Conservation (phyloP, 1,284 basidiomycete genomes). For the Tremellales sp. region DNA sequence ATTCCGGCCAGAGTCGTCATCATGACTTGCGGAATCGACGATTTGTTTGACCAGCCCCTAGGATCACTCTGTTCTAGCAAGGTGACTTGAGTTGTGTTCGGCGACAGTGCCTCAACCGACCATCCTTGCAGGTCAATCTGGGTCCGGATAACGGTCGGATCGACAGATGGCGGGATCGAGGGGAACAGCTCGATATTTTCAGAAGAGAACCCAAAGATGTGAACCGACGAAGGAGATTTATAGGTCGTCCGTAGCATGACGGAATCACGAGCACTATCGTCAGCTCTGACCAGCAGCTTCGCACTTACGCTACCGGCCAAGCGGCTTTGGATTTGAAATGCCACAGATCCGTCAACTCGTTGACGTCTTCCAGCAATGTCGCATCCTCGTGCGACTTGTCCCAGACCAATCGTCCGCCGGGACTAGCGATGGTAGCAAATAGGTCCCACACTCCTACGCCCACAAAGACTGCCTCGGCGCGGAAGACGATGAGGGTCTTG, state of each 20-base stretch:
- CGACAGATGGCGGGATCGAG: constrained; percentile 63
- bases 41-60: constrained; percentile 95
- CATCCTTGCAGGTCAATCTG: constrained; percentile 95
- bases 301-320: constrained; percentile 81
- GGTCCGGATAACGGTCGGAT: constrained; percentile 75
- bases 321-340: constrained; percentile 80
- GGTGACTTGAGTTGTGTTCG: constrained; percentile 89
- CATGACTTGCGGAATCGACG: constrained; percentile 88
- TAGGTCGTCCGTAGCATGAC: constrained; percentile 92
- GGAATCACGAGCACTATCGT: constrained; percentile 73
- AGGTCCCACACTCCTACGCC: constrained; percentile 95
- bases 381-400: constrained; percentile 87
- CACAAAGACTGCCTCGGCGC: constrained; percentile 96
- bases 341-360: constrained; percentile 88
- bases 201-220: constrained; percentile 92
- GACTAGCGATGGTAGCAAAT: constrained; percentile 79
- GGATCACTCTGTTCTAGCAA: constrained; percentile 96
- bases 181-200: constrained; percentile 85
- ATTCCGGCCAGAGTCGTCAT: constrained; percentile 78
- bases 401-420: constrained; percentile 79
- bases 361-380: constrained; percentile 79
- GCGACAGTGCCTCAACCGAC: constrained; percentile 93
- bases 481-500: constrained; percentile 91
- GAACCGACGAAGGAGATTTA: constrained; percentile 91
- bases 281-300: constrained; percentile 7